phyloP scores from a whole-genome alignment of 352 stramenopile genomes.

The Globisporangium cystogenes region DNA sequence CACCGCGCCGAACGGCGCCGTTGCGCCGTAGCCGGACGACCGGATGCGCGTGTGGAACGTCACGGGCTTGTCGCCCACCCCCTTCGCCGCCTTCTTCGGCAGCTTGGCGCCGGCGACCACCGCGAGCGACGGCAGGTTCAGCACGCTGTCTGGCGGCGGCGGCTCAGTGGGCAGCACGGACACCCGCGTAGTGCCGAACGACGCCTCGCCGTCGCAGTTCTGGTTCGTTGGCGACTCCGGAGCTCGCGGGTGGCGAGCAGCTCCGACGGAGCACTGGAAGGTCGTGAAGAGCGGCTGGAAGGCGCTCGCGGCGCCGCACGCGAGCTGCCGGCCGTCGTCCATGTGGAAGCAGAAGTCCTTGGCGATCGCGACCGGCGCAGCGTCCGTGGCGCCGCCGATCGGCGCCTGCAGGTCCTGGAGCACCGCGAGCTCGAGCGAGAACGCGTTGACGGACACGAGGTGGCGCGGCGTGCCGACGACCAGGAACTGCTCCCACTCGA shows the following conservation, averaged over 20 bases:
- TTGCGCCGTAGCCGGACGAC: constrained; percentile 74
- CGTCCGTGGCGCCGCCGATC: neutral
- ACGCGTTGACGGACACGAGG: constrained; percentile 52
- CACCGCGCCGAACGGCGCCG: constrained; percentile 20
- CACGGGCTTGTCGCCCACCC: constrained; percentile 55
- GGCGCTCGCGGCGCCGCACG: constrained; percentile 51
- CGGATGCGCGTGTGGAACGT: constrained; percentile 77
- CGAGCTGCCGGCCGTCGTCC: constrained; percentile 13
- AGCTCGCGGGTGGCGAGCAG: neutral
- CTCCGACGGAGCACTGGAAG: neutral
- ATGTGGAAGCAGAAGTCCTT: constrained; percentile 53
- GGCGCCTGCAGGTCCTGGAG: constrained; percentile 47
- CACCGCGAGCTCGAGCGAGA: constrained; percentile 56
- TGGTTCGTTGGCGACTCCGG: neutral
- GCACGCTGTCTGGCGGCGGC: constrained; percentile 40
- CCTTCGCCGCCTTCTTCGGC: constrained; percentile 16
- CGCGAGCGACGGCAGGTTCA: constrained; percentile 46
- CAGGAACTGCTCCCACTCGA: constrained; percentile 50
- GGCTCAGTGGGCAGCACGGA: constrained; percentile 48
- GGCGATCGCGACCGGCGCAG: constrained; percentile 32
- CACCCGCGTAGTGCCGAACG: constrained; percentile 10
- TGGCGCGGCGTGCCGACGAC: constrained; percentile 41
- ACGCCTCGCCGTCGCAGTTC: neutral
- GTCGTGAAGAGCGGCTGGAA: constrained; percentile 68
- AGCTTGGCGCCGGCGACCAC: constrained; percentile 9